A percentile compares a stretch with the other conserved stretches of the same genome.
Evolutionary conservation across 2,329 filamentous ascomycete species (phyloP).

Genomic region (Talaromyces verruculosus): DNA sequence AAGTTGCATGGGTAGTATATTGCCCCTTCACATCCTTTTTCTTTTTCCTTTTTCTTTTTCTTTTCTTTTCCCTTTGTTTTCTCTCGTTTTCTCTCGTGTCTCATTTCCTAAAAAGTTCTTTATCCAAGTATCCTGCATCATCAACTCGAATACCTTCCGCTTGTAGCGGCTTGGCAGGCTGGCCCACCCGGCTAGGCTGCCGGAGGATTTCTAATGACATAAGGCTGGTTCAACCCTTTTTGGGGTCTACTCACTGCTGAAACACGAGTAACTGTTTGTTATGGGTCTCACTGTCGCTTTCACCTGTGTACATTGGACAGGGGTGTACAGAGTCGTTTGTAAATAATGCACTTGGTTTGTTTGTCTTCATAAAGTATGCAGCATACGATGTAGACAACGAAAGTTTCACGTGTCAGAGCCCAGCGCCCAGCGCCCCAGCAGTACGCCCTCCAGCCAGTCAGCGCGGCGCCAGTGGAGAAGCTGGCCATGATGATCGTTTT

Average conservation of each 20-base stretch:
- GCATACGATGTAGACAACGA: too few species aligned
- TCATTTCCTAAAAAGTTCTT: not conserved
- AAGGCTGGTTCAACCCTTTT: not conserved
- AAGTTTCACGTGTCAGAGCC: not conserved
- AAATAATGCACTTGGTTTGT: not conserved
- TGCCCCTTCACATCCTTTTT: not conserved
- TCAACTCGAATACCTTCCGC: not conserved
- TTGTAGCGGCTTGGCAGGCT: slow-evolving; percentile 6
- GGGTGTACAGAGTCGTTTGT: not conserved
- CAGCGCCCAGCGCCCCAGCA: not conserved
- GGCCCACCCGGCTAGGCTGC: not conserved
- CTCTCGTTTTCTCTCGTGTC: not conserved
- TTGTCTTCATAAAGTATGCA: not conserved
- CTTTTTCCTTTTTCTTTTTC: not conserved
- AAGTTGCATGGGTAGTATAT: not conserved
- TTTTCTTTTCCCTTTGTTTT: too few species aligned
- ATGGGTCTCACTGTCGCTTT: not conserved
- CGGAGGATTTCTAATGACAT: not conserved
- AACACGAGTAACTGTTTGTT: not conserved
- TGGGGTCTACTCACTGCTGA: not conserved
- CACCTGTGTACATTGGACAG: too few species aligned
- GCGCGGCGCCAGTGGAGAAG: not conserved
- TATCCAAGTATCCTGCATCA: not conserved
- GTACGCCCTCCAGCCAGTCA: not conserved
- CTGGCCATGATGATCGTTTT: slow-evolving; percentile 2